phyloP scores from a whole-genome alignment of 1,139 yeast genomes.

The Diutina pseudorugosa region DNA sequence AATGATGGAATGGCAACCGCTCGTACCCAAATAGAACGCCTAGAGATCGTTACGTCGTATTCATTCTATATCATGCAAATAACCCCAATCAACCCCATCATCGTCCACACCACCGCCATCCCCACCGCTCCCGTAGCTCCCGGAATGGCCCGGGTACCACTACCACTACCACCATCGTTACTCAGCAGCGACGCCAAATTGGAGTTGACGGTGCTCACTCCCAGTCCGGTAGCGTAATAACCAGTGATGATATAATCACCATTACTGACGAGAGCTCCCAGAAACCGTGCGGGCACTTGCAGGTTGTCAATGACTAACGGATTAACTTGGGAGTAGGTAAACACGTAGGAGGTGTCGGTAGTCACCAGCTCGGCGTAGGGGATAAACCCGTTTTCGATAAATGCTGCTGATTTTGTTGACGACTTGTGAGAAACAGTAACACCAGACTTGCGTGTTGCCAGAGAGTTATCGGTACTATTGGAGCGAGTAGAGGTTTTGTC shows the following conservation, averaged over 20 bases:
- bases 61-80: background rate
- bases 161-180: background rate
- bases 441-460: background rate
- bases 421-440: background rate
- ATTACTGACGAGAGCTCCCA: background rate
- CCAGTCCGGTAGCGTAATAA: background rate
- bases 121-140: background rate
- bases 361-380: background rate
- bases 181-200: background rate
- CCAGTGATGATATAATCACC: background rate
- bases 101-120: background rate
- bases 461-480: background rate
- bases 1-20: conserved; percentile 49
- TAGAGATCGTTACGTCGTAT: background rate
- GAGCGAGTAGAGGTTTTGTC: background rate
- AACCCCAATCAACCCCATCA: background rate
- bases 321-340: background rate
- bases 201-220: background rate
- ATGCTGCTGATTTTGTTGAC: background rate
- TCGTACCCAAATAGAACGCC: conserved; percentile 31
- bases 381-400: background rate
- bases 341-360: background rate
- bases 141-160: background rate
- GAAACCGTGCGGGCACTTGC: background rate
- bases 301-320: background rate